These are phyloP conservation scores for Marchantia polymorpha DNA, from an alignment of 225 moss, liverwort and hornwort genomes.

Conservation along the genomic window DNA sequence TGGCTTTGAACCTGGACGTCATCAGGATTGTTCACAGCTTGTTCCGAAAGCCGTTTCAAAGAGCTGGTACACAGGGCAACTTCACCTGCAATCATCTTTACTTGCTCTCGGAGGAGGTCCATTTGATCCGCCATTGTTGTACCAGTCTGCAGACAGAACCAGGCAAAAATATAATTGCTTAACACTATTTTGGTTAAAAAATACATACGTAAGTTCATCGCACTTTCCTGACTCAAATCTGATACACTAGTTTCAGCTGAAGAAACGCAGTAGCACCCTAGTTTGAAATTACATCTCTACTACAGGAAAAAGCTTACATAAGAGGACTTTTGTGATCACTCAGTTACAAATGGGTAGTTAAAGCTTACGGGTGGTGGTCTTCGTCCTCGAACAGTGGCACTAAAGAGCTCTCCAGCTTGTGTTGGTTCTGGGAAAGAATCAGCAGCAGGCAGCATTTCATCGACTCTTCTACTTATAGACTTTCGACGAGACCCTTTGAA, in stretches of 20 bases:
- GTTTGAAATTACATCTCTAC: too few species aligned
- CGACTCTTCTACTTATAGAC: constrained; percentile 79
- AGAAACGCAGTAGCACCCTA: too few species aligned
- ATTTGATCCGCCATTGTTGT: constrained; percentile 97
- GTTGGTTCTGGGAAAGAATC: constrained; percentile 86
- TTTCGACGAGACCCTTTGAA: constrained; percentile 66
- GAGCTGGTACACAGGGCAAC: constrained; percentile 96
- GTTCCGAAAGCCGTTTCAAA: constrained; percentile 84
- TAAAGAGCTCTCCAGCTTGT: constrained; percentile 95
- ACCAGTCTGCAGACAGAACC: constrained; percentile 57
- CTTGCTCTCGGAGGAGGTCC: constrained; percentile 90
- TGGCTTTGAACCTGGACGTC: constrained; percentile 75
- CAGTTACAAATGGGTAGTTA: background rate
- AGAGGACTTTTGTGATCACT: too few species aligned
- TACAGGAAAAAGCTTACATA: too few species aligned
- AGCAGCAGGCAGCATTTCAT: constrained; percentile 55
- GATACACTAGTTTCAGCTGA: too few species aligned
- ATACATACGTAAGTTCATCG: too few species aligned
- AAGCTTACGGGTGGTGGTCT: constrained; percentile 78
- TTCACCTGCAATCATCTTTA: constrained; percentile 94
- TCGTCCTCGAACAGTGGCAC: constrained; percentile 89
- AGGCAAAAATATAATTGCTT: background rate
- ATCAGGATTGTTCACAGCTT: constrained; percentile 68
- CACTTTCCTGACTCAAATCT: too few species aligned
- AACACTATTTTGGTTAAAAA: too few species aligned